Conservation (phyloP, 371 early-diverging fungal genomes). For the Smittium mucronatum region DNA sequence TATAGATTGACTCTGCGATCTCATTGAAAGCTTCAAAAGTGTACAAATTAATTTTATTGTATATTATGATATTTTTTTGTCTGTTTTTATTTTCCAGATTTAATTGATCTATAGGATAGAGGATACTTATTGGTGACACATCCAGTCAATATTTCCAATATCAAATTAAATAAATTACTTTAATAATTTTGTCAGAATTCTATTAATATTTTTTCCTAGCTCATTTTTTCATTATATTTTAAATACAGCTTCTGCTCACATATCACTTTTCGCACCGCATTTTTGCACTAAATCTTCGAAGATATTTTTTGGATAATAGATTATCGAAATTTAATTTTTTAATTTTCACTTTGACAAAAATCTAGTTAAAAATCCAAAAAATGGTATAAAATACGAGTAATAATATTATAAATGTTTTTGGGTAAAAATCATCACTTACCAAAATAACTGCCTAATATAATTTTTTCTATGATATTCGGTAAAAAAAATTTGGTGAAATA, state of each 20-base stretch:
- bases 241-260: neutral
- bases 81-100: neutral
- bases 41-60: neutral
- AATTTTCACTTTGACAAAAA: neutral
- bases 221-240: neutral
- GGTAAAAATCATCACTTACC: neutral
- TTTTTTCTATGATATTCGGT: neutral
- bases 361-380: neutral
- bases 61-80: neutral
- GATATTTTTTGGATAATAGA: neutral
- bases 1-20: neutral
- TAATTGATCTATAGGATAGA: neutral
- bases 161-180: neutral
- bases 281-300: neutral
- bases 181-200: neutral
- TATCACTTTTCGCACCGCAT: neutral
- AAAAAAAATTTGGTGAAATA: neutral
- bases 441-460: neutral
- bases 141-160: neutral
- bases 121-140: neutral
- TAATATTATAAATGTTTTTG: neutral
- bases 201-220: neutral
- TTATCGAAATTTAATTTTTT: neutral
- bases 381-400: neutral
- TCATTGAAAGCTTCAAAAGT: neutral